Conservation (phyloP, 208 protist species). For the Balamuthia mandrillaris region DNA sequence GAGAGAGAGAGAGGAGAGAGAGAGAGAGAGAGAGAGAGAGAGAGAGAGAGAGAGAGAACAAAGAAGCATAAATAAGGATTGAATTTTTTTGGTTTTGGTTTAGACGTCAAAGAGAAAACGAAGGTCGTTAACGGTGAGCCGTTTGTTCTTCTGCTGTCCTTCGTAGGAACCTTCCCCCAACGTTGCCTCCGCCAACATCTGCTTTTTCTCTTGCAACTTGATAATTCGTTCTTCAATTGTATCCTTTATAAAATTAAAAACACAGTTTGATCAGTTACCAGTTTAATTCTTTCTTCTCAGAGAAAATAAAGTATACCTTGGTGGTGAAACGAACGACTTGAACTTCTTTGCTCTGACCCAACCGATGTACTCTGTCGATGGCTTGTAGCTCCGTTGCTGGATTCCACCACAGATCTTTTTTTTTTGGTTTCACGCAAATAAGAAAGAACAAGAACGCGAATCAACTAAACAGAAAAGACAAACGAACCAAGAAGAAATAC, state of each 20-base stretch:
- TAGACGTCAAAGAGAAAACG: background rate
- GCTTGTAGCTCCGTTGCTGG: conserved; percentile 31
- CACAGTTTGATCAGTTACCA: background rate
- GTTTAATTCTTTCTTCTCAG: background rate
- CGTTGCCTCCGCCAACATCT: background rate
- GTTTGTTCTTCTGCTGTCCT: background rate
- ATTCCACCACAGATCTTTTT: no score
- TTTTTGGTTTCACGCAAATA: no score
- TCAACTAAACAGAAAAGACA: no score
- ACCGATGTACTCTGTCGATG: background rate
- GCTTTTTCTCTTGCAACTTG: background rate
- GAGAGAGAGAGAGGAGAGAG: no score
- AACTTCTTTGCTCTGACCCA: background rate
- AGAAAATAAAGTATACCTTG: conserved; percentile 31
- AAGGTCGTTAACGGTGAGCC: background rate
- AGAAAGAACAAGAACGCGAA: no score
- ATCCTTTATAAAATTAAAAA: background rate
- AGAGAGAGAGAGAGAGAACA: no score
- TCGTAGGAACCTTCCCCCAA: background rate
- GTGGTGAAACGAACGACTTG: conserved; percentile 15
- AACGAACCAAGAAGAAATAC: conserved; percentile 84
- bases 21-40: no score
- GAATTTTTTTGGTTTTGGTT: no score
- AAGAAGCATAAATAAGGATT: no score
- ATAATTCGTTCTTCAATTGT: conserved; percentile 18